Percentiles rank a stretch among this genome's conserved stretches.
Evolutionary conservation across 345 rosid genomes (phyloP).

Genomic region (Jatropha curcas): DNA sequence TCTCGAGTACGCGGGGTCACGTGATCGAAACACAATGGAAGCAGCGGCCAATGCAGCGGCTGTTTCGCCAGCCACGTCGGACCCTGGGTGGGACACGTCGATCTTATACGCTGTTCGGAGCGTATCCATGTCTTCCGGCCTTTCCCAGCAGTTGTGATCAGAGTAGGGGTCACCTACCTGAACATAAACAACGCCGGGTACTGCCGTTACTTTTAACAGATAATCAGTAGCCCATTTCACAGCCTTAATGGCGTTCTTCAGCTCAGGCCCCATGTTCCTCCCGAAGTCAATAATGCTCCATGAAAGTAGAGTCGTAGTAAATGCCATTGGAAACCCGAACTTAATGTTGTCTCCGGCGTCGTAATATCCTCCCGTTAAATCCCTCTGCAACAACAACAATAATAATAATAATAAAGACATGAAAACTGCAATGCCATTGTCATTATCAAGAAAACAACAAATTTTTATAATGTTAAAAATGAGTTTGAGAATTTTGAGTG

Average conservation of each 20-base stretch:
- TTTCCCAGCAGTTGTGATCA: conserved; percentile 40
- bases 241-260: conserved; percentile 29
- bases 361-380: conserved; percentile 38
- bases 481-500: not conserved
- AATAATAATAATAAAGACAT: not conserved
- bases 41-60: conserved; percentile 43
- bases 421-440: not conserved
- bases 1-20: conserved; percentile 33
- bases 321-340: conserved; percentile 42
- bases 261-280: conserved; percentile 35
- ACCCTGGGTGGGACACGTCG: conserved; percentile 32
- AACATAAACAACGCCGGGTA: conserved; percentile 30
- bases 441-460: too few species aligned
- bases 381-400: conserved; percentile 17
- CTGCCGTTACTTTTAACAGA: conserved; percentile 30
- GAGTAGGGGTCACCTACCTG: conserved; percentile 38
- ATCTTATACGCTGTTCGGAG: conserved; percentile 29
- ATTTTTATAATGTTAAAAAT: too few species aligned
- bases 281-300: conserved; percentile 40
- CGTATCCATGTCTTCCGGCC: conserved; percentile 43
- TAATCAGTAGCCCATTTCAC: conserved; percentile 38
- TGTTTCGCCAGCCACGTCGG: conserved; percentile 40
- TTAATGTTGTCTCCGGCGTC: conserved; percentile 41
- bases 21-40: conserved; percentile 35
- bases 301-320: conserved; percentile 33